phyloP scores from a whole-genome alignment of 306 rosid species.

The Lithocarpus polystachyus region DNA sequence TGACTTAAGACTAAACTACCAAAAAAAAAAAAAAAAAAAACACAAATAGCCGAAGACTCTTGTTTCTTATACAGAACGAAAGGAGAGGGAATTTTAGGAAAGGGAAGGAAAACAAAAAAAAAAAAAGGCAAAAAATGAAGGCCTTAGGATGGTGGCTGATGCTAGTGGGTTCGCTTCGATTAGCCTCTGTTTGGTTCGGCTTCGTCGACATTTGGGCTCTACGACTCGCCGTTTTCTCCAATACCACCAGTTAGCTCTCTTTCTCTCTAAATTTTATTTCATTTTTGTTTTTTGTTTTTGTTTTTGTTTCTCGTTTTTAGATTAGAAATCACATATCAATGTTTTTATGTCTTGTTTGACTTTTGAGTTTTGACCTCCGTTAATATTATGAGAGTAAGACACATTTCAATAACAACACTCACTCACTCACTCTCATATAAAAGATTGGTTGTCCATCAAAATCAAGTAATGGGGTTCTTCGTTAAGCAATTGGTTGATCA shows the following conservation, averaged over 20 bases:
- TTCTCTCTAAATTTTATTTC: neutral
- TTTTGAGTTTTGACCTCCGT: neutral
- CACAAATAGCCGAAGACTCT: no score
- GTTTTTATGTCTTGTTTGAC: no score
- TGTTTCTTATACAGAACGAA: no score
- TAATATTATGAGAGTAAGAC: neutral
- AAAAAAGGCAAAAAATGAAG: conserved; percentile 43
- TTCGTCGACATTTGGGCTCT: conserved; percentile 93
- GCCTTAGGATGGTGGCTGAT: conserved; percentile 84
- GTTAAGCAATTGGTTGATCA: neutral
- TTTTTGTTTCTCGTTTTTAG: neutral
- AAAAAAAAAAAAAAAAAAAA: neutral
- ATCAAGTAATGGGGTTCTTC: neutral
- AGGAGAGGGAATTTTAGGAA: neutral
- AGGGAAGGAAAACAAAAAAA: neutral
- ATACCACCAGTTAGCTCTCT: conserved; percentile 44
- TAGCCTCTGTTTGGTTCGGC: conserved; percentile 96
- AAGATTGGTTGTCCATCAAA: neutral
- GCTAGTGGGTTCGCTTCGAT: conserved; percentile 73
- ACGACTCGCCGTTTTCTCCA: conserved; percentile 74
- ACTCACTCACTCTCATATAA: neutral
- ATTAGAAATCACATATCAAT: no score
- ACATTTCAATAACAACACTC: neutral
- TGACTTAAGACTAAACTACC: neutral
- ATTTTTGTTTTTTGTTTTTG: neutral